phyloP scores from a whole-genome alignment of 2,329 filamentous ascomycete species.

The Aaosphaeria arxii region DNA sequence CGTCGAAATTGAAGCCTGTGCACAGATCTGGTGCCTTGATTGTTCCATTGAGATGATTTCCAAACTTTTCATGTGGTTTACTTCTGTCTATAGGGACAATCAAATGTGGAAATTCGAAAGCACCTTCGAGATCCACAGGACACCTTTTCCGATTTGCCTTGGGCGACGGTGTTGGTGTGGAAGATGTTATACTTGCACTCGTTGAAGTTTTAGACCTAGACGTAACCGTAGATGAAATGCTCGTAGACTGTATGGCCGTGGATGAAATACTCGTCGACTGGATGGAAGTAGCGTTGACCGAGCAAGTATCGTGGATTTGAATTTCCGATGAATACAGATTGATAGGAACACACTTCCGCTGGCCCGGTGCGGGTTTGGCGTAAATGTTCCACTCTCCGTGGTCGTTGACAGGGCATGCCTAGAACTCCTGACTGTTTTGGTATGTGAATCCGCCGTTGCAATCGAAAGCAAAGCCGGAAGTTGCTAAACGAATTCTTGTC shows the following conservation, averaged over 20 bases:
- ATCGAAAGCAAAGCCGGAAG: constrained; percentile 55
- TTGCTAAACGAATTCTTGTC: constrained; percentile 23
- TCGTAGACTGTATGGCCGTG: not conserved
- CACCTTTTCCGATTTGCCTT: constrained; percentile 6
- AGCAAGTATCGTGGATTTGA: not conserved
- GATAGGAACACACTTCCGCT: constrained; percentile 51
- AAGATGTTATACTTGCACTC: not conserved
- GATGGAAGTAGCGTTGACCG: not conserved
- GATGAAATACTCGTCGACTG: not conserved
- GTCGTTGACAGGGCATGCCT: constrained; percentile 59
- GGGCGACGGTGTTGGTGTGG: not conserved
- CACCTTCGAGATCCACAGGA: constrained; percentile 21
- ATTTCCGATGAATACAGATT: constrained; percentile 11
- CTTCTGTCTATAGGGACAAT: constrained; percentile 57
- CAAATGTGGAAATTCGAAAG: constrained; percentile 54
- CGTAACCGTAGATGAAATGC: not conserved
- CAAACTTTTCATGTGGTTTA: constrained; percentile 48
- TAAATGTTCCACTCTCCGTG: constrained; percentile 57
- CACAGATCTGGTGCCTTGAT: constrained; percentile 39
- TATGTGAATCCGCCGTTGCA: constrained; percentile 53
- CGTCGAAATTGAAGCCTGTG: constrained; percentile 68
- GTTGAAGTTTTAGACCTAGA: not conserved
- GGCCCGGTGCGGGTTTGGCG: constrained; percentile 36
- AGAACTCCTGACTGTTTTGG: constrained; percentile 54
- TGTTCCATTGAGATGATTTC: constrained; percentile 56